Evolutionary conservation across 345 rosid species (phyloP).

Genomic region (Combretum micranthum): DNA sequence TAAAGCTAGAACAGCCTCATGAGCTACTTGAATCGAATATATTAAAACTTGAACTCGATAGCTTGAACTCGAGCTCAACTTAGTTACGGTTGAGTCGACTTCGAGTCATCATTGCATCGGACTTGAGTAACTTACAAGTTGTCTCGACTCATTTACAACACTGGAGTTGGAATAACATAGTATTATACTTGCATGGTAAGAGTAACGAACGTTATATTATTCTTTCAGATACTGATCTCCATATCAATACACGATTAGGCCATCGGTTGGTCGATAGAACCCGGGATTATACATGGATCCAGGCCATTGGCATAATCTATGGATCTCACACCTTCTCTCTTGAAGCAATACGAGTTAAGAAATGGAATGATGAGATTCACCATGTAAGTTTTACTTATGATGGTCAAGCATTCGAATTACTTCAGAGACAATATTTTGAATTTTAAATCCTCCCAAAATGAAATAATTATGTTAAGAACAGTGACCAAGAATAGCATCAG

Average conservation of each 20-base stretch:
- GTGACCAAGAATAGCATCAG: background rate
- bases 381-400: background rate
- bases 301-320: too few relatives aligned
- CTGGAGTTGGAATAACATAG: too few relatives aligned
- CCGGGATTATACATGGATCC: too few relatives aligned
- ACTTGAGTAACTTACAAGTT: too few relatives aligned
- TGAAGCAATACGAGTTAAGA: background rate
- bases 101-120: too few relatives aligned
- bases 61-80: too few relatives aligned
- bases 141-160: too few relatives aligned
- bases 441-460: background rate
- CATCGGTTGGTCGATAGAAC: too few relatives aligned
- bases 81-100: too few relatives aligned
- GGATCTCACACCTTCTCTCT: background rate
- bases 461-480: background rate
- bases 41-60: too few relatives aligned
- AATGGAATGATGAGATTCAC: background rate
- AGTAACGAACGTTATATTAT: background rate
- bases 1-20: too few relatives aligned
- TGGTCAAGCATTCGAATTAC: background rate
- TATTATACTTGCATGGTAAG: conserved; percentile 1
- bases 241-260: background rate
- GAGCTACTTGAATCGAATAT: too few relatives aligned
- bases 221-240: background rate
- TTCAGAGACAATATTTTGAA: background rate